These are phyloP conservation scores for Claviceps pazoutovae DNA, from an alignment of 2,329 filamentous ascomycete species.

Conservation along the genomic window DNA sequence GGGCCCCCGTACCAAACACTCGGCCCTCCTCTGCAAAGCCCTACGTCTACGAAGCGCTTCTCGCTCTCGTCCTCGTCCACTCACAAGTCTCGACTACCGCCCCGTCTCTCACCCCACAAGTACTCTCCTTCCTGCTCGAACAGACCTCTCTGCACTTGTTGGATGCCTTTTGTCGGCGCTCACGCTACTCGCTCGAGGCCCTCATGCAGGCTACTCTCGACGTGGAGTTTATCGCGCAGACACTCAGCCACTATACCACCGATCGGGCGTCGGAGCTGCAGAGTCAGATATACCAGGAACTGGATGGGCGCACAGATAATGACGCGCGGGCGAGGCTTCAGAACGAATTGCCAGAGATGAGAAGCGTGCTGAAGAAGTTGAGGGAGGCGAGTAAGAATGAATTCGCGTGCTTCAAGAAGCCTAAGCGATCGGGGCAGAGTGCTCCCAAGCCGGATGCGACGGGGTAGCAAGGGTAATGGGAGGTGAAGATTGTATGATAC, in stretches of 20 bases:
- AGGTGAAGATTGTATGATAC: background rate
- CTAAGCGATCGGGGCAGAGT: constrained; percentile 29
- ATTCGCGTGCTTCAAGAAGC: constrained; percentile 72
- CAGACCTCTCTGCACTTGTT: constrained; percentile 69
- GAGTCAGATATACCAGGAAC: constrained; percentile 78
- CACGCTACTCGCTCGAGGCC: constrained; percentile 59
- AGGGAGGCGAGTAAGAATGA: constrained; percentile 71
- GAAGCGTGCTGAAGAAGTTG: constrained; percentile 69
- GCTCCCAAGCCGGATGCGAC: constrained; percentile 20
- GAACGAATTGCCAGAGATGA: constrained; percentile 79
- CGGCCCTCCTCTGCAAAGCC: constrained; percentile 64
- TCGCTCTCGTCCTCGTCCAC: constrained; percentile 80
- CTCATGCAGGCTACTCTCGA: constrained; percentile 96
- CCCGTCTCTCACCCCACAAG: constrained; percentile 59
- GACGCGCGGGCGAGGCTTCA: constrained; percentile 69
- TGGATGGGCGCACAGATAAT: constrained; percentile 82
- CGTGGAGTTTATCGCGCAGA: constrained; percentile 93
- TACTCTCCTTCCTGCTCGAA: constrained; percentile 79
- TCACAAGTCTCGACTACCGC: constrained; percentile 76
- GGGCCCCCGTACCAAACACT: constrained; percentile 45
- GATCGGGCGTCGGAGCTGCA: constrained; percentile 70
- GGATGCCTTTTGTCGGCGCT: constrained; percentile 56
- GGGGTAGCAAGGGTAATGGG: background rate
- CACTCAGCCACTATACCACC: constrained; percentile 77
- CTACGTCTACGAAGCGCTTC: constrained; percentile 79